phyloP scores from a whole-genome alignment of 805 yeast genomes.

The Starmerella potacharoeniae region DNA sequence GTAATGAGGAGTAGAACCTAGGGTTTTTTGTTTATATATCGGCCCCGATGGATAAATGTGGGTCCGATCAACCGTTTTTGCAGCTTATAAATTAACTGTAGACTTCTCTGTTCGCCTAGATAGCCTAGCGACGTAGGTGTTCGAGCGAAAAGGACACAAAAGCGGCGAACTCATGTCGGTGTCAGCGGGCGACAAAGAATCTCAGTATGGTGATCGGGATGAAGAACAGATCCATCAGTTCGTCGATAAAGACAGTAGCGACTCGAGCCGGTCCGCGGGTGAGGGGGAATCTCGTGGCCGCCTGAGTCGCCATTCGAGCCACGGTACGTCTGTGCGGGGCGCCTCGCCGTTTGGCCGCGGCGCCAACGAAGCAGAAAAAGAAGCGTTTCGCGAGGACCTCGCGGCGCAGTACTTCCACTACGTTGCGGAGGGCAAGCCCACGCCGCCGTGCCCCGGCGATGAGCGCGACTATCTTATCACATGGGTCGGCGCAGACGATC shows the following conservation, averaged over 20 bases:
- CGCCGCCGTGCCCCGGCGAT: constrained; percentile 8
- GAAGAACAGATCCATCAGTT: not conserved
- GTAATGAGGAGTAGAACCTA: not conserved
- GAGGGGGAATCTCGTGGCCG: not conserved
- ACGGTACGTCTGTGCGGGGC: not conserved
- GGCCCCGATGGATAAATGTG: not conserved
- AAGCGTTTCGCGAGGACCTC: not conserved
- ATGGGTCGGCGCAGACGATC: constrained; percentile 31
- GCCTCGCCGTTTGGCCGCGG: too few species aligned
- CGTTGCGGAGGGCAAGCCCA: not conserved
- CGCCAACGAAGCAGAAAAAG: not conserved
- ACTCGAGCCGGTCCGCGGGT: not conserved
- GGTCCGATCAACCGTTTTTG: too few species aligned
- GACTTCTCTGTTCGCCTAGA: not conserved
- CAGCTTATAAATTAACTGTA: not conserved
- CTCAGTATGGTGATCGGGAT: not conserved
- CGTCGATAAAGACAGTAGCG: not conserved
- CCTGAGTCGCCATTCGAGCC: too few species aligned
- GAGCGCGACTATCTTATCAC: constrained; percentile 13
- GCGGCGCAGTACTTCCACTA: not conserved
- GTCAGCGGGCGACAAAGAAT: not conserved
- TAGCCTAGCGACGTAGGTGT: not conserved
- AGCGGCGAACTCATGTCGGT: not conserved
- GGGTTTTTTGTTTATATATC: not conserved
- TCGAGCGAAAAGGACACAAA: too few species aligned